Percentiles rank a stretch among this genome's conserved stretches.
Evolutionary conservation across 2,329 filamentous ascomycete genomes (phyloP).

Genomic region (Paraconiothyrium sp.): DNA sequence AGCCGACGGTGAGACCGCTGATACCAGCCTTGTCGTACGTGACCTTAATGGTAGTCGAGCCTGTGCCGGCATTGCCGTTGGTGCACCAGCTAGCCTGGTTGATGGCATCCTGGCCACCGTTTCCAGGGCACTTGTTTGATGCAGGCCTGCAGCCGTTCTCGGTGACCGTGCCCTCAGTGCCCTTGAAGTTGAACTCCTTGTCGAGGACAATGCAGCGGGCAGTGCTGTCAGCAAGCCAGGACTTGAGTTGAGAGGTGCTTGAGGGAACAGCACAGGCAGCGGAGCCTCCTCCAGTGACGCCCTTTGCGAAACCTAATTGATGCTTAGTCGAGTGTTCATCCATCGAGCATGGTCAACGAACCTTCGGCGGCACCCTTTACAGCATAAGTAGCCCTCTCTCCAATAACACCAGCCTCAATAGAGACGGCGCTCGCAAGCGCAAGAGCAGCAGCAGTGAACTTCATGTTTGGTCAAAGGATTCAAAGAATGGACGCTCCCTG

Average conservation of each 20-base stretch:
- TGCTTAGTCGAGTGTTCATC: background rate
- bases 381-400: conserved; percentile 29
- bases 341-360: background rate
- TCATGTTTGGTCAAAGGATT: conserved; percentile 28
- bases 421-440: conserved; percentile 28
- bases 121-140: conserved; percentile 58
- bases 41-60: conserved; percentile 54
- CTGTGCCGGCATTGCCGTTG: conserved; percentile 66
- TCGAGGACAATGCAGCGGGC: conserved; percentile 67
- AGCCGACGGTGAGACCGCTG: conserved; percentile 43
- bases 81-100: conserved; percentile 65
- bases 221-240: conserved; percentile 64
- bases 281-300: conserved; percentile 68
- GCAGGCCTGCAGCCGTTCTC: conserved; percentile 66
- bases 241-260: conserved; percentile 65
- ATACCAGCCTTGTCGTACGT: conserved; percentile 57
- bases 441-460: conserved; percentile 26
- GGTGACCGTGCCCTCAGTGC: conserved; percentile 63
- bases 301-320: conserved; percentile 53
- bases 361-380: conserved; percentile 55
- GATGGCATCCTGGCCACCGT: conserved; percentile 68
- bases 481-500: conserved; percentile 16
- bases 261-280: conserved; percentile 64
- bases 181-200: conserved; percentile 65
- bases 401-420: conserved; percentile 29